Percentiles rank a stretch among this genome's conserved stretches.
These are phyloP conservation scores for Euclidium syriacum DNA, from an alignment of 345 rosid species.

Conservation along the genomic window DNA sequence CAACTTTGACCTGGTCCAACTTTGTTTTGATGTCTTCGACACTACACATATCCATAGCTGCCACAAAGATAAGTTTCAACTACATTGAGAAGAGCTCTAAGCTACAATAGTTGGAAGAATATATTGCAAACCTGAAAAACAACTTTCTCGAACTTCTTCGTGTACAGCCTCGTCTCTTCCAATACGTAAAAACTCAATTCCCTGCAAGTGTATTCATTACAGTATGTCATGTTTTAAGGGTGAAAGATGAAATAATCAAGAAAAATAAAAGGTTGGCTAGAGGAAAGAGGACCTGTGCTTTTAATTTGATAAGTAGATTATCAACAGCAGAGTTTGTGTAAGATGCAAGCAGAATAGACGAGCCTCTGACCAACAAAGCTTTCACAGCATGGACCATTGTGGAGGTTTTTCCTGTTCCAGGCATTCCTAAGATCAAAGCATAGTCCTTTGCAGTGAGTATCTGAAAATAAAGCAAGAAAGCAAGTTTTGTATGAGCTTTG, in stretches of 20 bases:
- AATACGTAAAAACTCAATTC: conserved; percentile 79
- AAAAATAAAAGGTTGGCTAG: conserved; percentile 4
- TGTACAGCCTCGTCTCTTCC: conserved; percentile 90
- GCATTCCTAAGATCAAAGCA: conserved; percentile 95
- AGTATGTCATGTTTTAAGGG: not conserved
- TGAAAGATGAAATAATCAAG: conserved; percentile 5
- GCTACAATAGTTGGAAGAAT: conserved; percentile 12
- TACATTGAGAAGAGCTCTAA: conserved; percentile 18
- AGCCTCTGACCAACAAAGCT: conserved; percentile 90
- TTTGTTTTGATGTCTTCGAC: conserved; percentile 64
- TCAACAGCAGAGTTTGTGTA: conserved; percentile 99
- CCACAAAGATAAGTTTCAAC: conserved; percentile 26
- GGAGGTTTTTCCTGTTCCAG: conserved; percentile 98
- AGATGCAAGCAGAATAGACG: conserved; percentile 92
- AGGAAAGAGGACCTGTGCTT: conserved; percentile 73
- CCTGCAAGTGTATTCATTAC: conserved; percentile 36
- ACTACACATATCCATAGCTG: conserved; percentile 54
- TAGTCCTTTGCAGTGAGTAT: conserved; percentile 92
- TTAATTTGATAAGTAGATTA: conserved; percentile 90
- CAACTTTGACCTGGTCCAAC: conserved; percentile 79
- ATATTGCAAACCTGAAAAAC: conserved; percentile 60
- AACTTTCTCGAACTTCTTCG: conserved; percentile 64
- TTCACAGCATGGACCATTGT: conserved; percentile 97
- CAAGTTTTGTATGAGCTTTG: conserved; percentile 9
- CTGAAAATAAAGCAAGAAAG: conserved; percentile 41